phyloP scores from a whole-genome alignment of 345 rosid genomes.

The Salix koriyanagi region DNA sequence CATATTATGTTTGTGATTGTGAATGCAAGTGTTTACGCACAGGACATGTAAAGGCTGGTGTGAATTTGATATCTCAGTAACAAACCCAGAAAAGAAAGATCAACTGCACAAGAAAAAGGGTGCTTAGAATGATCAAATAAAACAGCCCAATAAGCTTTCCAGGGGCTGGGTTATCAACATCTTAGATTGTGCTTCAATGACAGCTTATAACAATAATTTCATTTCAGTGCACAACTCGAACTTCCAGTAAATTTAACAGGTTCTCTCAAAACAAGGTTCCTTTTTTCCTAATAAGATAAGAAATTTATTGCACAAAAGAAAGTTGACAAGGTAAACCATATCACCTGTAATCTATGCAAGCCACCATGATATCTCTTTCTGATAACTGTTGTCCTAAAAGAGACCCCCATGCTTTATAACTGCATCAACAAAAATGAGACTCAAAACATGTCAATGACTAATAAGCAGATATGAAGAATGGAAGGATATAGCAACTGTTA shows the following conservation, averaged over 20 bases:
- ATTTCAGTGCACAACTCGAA: neutral
- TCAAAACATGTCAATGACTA: conserved; percentile 14
- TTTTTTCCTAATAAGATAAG: neutral
- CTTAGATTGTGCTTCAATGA: too few species aligned
- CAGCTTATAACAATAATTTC: too few species aligned
- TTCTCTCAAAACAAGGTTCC: neutral
- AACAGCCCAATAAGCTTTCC: too few species aligned
- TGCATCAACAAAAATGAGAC: conserved; percentile 39
- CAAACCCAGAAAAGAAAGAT: too few species aligned
- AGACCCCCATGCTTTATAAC: conserved; percentile 98
- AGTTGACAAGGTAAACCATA: neutral
- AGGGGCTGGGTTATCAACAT: too few species aligned
- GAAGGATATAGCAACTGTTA: neutral
- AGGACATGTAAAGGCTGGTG: too few species aligned
- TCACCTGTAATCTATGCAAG: conserved; percentile 97
- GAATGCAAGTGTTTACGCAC: too few species aligned
- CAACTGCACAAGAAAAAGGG: too few species aligned
- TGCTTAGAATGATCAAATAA: too few species aligned
- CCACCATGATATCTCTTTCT: conserved; percentile 87
- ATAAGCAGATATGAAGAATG: neutral
- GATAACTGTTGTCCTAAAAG: conserved; percentile 91
- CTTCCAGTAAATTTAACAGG: too few species aligned
- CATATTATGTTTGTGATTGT: too few species aligned
- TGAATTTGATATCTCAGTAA: too few species aligned
- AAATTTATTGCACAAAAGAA: neutral